These are phyloP conservation scores for Solanum aculeatissimum DNA, from an alignment of 305 asterid species.

Conservation along the genomic window DNA sequence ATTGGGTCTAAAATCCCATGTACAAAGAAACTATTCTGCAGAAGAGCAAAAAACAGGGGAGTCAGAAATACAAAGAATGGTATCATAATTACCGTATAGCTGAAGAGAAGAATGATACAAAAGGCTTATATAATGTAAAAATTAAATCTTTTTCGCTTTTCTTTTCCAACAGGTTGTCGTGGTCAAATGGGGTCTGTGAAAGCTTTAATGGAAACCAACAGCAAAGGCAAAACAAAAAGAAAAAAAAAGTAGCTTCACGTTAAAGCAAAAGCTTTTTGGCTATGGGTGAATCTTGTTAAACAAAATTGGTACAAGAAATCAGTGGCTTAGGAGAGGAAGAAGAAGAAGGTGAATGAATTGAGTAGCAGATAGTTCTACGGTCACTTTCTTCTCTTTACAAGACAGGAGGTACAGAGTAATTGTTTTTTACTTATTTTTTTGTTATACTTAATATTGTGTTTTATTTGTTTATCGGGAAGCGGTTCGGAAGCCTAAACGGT, in stretches of 20 bases:
- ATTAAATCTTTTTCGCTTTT: constrained; percentile 5
- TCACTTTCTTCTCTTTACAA: constrained; percentile 1
- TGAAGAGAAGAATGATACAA: neutral
- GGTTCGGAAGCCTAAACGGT: constrained; percentile 42
- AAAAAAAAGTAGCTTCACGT: constrained; percentile 37
- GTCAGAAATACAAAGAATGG: constrained; percentile 7
- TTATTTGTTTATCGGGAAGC: constrained; percentile 1
- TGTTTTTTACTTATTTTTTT: neutral
- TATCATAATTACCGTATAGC: neutral
- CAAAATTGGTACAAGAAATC: neutral
- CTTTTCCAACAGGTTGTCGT: constrained; percentile 33
- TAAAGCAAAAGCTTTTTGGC: constrained; percentile 30
- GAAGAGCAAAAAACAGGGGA: constrained; percentile 1
- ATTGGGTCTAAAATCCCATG: constrained; percentile 49
- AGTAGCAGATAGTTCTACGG: neutral
- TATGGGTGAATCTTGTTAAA: neutral
- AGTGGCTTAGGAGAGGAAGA: constrained; percentile 5
- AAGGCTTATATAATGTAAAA: constrained; percentile 3
- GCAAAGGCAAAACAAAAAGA: neutral
- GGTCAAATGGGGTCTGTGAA: constrained; percentile 12
- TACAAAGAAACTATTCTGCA: neutral
- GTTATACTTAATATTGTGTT: constrained; percentile 4
- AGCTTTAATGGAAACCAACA: constrained; percentile 40
- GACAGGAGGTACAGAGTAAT: neutral
- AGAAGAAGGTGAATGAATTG: constrained; percentile 21